Conservation (phyloP, 1,284 basidiomycete genomes). For the Polyporus tsugae region DNA sequence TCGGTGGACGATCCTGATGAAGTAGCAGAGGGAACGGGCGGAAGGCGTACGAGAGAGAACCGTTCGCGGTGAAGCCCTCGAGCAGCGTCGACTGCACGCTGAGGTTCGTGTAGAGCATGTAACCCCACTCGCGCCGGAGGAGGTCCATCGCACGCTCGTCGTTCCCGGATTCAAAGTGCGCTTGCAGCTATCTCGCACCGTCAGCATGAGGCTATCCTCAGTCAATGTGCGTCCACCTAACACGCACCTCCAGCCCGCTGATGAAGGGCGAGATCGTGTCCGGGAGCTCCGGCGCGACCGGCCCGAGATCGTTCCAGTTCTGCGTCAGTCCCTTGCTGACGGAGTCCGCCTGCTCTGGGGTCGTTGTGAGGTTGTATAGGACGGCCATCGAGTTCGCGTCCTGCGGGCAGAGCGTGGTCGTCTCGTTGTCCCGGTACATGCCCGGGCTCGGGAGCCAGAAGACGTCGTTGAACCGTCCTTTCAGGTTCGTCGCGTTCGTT, state of each 20-base stretch:
- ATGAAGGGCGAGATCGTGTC: constrained; percentile 62
- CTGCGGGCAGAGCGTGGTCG: constrained; percentile 54
- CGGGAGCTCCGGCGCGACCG: constrained; percentile 57
- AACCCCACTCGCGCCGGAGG: constrained; percentile 58
- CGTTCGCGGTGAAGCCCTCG: constrained; percentile 60
- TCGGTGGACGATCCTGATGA: neutral
- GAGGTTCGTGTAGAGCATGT: constrained; percentile 60
- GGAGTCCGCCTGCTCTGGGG: constrained; percentile 47
- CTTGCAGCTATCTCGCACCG: constrained; percentile 48
- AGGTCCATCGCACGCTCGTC: constrained; percentile 58
- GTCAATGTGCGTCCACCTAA: too few species aligned
- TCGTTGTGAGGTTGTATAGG: constrained; percentile 56
- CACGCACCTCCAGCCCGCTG: constrained; percentile 55
- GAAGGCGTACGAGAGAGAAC: constrained; percentile 52
- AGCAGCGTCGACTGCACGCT: constrained; percentile 59
- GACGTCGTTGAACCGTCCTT: constrained; percentile 50
- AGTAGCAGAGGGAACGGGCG: neutral
- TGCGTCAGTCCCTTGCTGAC: constrained; percentile 53
- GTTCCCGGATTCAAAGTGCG: constrained; percentile 58
- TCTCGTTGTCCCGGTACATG: constrained; percentile 56
- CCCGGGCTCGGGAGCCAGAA: constrained; percentile 54
- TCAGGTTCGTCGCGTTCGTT: constrained; percentile 52
- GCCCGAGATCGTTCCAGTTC: constrained; percentile 59
- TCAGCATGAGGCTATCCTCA: neutral
- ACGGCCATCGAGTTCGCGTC: constrained; percentile 61